Evolutionary conservation across 192 early-diverging fungal species (phyloP).

Genomic region (Ramicandelaber brevisporus): DNA sequence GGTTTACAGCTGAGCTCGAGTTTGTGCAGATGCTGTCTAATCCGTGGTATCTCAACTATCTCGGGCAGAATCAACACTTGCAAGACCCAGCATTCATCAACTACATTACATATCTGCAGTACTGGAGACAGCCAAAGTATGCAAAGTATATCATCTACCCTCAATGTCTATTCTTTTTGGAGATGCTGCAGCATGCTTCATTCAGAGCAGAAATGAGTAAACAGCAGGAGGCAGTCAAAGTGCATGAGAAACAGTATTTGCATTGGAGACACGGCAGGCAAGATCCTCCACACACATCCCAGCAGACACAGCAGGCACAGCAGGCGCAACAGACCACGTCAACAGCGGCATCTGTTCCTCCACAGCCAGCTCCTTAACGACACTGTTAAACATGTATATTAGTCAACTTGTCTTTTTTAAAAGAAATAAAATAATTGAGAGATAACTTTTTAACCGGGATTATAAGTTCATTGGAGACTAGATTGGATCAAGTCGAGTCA

Average conservation of each 20-base stretch:
- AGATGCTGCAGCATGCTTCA: constrained; percentile 49
- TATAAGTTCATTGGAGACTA: too few species aligned
- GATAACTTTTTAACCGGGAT: too few species aligned
- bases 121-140: constrained; percentile 76
- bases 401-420: too few species aligned
- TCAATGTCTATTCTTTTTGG: constrained; percentile 61
- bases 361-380: too few species aligned
- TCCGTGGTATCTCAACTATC: constrained; percentile 76
- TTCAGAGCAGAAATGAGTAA: constrained; percentile 57
- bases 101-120: constrained; percentile 74
- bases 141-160: constrained; percentile 81
- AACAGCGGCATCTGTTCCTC: too few species aligned
- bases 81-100: constrained; percentile 61
- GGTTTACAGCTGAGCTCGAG: constrained; percentile 81
- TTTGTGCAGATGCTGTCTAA: constrained; percentile 88
- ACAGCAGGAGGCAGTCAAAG: constrained; percentile 36
- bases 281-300: not conserved
- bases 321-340: too few species aligned
- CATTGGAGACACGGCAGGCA: constrained; percentile 21
- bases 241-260: constrained; percentile 58
- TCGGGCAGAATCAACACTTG: constrained; percentile 75
- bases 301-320: too few species aligned
- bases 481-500: too few species aligned
- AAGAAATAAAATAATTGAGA: too few species aligned
- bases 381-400: too few species aligned